These are phyloP conservation scores for Microdochium trichocladiopsis DNA, from an alignment of 2,329 filamentous ascomycete genomes.

Conservation along the genomic window DNA sequence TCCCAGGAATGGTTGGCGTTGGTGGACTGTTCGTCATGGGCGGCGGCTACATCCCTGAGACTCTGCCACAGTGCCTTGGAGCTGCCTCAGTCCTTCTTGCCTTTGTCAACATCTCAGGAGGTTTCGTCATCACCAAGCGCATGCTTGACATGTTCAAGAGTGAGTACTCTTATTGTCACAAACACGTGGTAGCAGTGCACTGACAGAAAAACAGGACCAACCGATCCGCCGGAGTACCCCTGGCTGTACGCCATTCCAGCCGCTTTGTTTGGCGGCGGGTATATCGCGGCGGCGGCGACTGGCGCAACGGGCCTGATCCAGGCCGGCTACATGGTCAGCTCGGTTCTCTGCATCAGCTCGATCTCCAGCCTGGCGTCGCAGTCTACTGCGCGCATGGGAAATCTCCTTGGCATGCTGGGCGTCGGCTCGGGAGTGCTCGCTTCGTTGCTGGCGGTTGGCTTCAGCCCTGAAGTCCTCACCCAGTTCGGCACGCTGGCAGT, in stretches of 20 bases:
- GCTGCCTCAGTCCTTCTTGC: slow-evolving; percentile 75
- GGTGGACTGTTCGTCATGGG: slow-evolving; percentile 86
- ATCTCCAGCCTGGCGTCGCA: slow-evolving; percentile 78
- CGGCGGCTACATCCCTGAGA: slow-evolving; percentile 70
- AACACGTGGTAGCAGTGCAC: slow-evolving; percentile 13
- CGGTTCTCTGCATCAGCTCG: slow-evolving; percentile 77
- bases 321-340: slow-evolving; percentile 80
- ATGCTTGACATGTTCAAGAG: slow-evolving; percentile 92
- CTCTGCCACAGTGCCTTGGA: slow-evolving; percentile 71
- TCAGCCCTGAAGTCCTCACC: slow-evolving; percentile 68
- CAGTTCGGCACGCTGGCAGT: slow-evolving; percentile 75
- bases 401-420: slow-evolving; percentile 79
- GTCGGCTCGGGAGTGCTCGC: slow-evolving; percentile 78
- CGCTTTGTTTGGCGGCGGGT: slow-evolving; percentile 72
- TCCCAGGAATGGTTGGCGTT: slow-evolving; percentile 72
- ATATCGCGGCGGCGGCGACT: slow-evolving; percentile 70
- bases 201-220: slow-evolving; percentile 47
- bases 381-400: slow-evolving; percentile 75
- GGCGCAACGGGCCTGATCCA: slow-evolving; percentile 80
- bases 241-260: slow-evolving; percentile 81
- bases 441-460: slow-evolving; percentile 74
- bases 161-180: slow-evolving; percentile 20
- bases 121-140: slow-evolving; percentile 85
- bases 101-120: slow-evolving; percentile 83
- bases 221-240: slow-evolving; percentile 80